These are phyloP conservation scores for Globisporangium radiosum DNA, from an alignment of 352 stramenopile genomes.

Conservation along the genomic window DNA sequence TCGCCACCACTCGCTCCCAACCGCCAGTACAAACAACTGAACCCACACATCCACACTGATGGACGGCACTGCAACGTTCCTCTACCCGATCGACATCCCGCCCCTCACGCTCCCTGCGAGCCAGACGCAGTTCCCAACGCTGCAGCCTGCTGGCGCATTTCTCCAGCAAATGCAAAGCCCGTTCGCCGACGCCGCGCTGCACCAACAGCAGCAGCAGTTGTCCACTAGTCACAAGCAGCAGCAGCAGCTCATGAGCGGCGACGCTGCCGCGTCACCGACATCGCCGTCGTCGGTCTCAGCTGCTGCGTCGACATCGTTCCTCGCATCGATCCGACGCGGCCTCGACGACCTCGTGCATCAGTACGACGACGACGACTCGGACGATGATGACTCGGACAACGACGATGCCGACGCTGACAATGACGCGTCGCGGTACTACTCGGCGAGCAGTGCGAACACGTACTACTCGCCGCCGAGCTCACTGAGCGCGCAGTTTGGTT, in stretches of 20 bases:
- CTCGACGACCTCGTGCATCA: slow-evolving; percentile 14
- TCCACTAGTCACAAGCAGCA: not conserved
- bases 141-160: slow-evolving; percentile 15
- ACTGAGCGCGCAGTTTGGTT: not conserved
- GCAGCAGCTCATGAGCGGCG: not conserved
- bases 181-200: not conserved
- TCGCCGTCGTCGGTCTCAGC: slow-evolving; percentile 12
- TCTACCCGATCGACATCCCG: slow-evolving; percentile 10
- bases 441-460: slow-evolving; percentile 9
- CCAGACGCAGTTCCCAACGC: slow-evolving; percentile 9
- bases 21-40: not conserved
- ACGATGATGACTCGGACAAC: slow-evolving; percentile 10
- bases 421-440: slow-evolving; percentile 13
- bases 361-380: slow-evolving; percentile 5
- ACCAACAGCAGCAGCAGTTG: not conserved
- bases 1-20: not conserved
- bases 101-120: slow-evolving; percentile 8
- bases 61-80: slow-evolving; percentile 4
- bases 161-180: slow-evolving; percentile 12
- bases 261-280: slow-evolving; percentile 4
- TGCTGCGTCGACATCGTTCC: slow-evolving; percentile 13
- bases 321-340: slow-evolving; percentile 14
- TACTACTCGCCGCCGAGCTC: slow-evolving; percentile 15
- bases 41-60: not conserved
- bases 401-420: slow-evolving; percentile 9